These are phyloP conservation scores for Fragosphaeria purpurea DNA, from an alignment of 2,329 filamentous ascomycete genomes.

Conservation along the genomic window DNA sequence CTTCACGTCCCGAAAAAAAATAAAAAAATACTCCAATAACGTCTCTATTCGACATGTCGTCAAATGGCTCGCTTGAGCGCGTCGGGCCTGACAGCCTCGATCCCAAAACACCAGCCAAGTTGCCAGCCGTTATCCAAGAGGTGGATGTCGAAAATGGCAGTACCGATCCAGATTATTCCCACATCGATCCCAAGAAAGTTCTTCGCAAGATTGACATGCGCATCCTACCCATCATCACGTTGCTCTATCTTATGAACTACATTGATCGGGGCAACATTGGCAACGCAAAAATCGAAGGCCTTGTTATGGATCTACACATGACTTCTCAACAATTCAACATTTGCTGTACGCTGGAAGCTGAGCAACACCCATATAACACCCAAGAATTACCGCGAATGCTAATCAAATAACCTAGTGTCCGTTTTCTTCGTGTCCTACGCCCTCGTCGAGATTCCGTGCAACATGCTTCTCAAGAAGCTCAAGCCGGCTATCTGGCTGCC, in stretches of 20 bases:
- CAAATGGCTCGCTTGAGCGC: too few species aligned
- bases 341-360: background rate
- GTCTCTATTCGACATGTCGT: too few species aligned
- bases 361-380: too few species aligned
- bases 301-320: constrained; percentile 53
- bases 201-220: constrained; percentile 54
- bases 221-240: constrained; percentile 58
- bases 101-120: too few species aligned
- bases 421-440: constrained; percentile 67
- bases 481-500: too few species aligned
- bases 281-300: constrained; percentile 54
- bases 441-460: constrained; percentile 60
- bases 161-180: too few species aligned
- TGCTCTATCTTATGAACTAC: constrained; percentile 65
- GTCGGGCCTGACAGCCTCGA: too few species aligned
- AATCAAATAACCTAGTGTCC: constrained; percentile 16
- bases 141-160: too few species aligned
- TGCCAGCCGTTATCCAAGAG: too few species aligned
- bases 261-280: constrained; percentile 67
- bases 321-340: constrained; percentile 48
- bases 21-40: too few species aligned
- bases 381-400: background rate
- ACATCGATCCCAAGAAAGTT: constrained; percentile 19
- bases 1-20: too few species aligned
- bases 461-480: constrained; percentile 50